Evolutionary conservation across 805 yeast genomes (phyloP), one percentile per base, ranked within the genome.

Genomic region (Candida coquimbonensis): DNA sequence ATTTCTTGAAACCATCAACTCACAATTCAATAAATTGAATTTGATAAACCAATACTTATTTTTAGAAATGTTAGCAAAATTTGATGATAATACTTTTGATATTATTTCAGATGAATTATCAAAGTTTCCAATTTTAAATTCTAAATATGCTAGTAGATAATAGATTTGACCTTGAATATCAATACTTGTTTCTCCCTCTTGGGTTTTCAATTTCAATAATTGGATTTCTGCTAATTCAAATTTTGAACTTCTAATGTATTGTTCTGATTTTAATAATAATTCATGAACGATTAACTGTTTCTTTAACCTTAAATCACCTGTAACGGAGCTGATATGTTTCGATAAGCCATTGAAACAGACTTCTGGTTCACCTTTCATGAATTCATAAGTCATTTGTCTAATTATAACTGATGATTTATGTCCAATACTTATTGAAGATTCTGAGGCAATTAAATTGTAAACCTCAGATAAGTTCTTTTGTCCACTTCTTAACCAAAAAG

Each of bases 401-500:
- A 75, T 63, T 42, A 58, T 52, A 9, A 73, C 59, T 3, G 69
- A 55, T 5, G 71, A 59, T 42, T 62, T 61, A 38, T 77, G 81
- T 21, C 64, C 64, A 6, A 67, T 41, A 36, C 49, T 55, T 2
- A 63, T 61, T 8, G 75, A 66, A 32, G 69, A 62, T 3, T 65
- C 68, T n/a, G 67, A 38, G 0, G 80, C 76, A 32, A 78, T 62
- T 5, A 69, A 72, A n/a, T 65, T 60, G 57, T 78, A 79, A 2
- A 73, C 57, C 14, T 69, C 67, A 17, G 80, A 67, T 27, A 81
- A 56, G 9, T 67, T 62, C 4, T 68, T 66, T 41, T 67, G 66
- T 0, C 87, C 86, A 14, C 73, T 66, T 46, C 80, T 62, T 16
- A 64, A 53, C 87, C 83, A 80, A 29, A 72, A 64, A 3, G 74